A percentile compares a stretch with the other conserved stretches of the same genome.
phyloP scores from a whole-genome alignment of 345 rosid genomes.

The Bruguiera gymnorhiza region DNA sequence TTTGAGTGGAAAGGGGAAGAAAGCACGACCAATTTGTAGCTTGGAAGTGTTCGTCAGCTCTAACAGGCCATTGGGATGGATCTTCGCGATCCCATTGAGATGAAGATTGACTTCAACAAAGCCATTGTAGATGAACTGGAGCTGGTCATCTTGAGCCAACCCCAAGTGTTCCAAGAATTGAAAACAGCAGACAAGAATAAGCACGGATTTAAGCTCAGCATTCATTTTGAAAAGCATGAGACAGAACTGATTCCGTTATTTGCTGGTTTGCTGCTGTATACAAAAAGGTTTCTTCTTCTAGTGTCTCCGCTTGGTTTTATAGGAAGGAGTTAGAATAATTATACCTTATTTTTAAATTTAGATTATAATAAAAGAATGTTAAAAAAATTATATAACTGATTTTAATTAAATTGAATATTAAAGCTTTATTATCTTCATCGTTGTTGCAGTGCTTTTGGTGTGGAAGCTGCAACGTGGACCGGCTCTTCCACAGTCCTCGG shows the following conservation, averaged over 20 bases:
- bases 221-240: neutral
- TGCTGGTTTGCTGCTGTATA: too few species aligned
- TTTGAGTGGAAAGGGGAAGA: constrained; percentile 32
- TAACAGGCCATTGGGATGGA: constrained; percentile 42
- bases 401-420: too few species aligned
- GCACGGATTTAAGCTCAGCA: neutral
- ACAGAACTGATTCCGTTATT: too few species aligned
- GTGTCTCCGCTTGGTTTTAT: too few species aligned
- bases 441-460: too few species aligned
- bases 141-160: constrained; percentile 18
- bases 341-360: too few species aligned
- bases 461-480: too few species aligned
- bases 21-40: constrained; percentile 40
- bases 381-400: too few species aligned
- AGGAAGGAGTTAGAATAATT: too few species aligned
- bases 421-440: too few species aligned
- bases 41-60: constrained; percentile 48
- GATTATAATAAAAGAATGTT: too few species aligned
- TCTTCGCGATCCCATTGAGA: constrained; percentile 30
- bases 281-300: too few species aligned
- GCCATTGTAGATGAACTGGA: constrained; percentile 42
- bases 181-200: neutral
- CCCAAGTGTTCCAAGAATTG: neutral
- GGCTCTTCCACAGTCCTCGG: neutral
- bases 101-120: constrained; percentile 31